Conservation (phyloP, 225 moss, liverwort and hornwort genomes). For the Sphagnum contortum region DNA sequence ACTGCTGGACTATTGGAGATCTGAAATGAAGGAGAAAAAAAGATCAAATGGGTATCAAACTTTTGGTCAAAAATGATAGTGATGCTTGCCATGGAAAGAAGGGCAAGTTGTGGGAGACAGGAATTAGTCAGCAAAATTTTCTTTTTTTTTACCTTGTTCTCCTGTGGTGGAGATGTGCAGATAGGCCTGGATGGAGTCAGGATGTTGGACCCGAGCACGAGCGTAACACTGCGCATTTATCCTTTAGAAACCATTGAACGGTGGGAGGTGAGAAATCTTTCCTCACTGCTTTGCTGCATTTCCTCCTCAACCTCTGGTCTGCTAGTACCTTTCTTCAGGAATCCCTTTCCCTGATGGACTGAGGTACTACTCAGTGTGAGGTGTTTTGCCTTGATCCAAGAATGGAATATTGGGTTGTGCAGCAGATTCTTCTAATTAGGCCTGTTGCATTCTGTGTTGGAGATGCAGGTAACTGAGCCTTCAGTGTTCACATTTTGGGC, state of each 20-base stretch:
- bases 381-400: background rate
- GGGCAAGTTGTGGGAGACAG: background rate
- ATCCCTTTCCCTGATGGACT: background rate
- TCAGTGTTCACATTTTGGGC: constrained; percentile 94
- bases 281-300: background rate
- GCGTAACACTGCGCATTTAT: constrained; percentile 73
- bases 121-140: too few species aligned
- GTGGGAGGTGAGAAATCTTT: constrained; percentile 62
- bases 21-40: too few species aligned
- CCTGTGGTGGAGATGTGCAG: constrained; percentile 23
- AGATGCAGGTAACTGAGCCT: constrained; percentile 60
- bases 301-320: background rate
- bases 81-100: background rate
- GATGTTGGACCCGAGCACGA: constrained; percentile 81
- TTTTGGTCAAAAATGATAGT: background rate
- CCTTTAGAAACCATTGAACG: constrained; percentile 83
- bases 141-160: background rate
- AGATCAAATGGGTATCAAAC: background rate
- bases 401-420: too few species aligned
- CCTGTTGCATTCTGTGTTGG: background rate
- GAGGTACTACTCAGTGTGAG: background rate
- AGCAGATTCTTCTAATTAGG: background rate
- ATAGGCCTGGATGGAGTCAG: constrained; percentile 96
- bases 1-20: too few species aligned
- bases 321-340: background rate